Percentiles rank a stretch among this genome's conserved stretches.
phyloP scores from a whole-genome alignment of 495 filamentous ascomycete genomes.

The Penicillium cataractarum region DNA sequence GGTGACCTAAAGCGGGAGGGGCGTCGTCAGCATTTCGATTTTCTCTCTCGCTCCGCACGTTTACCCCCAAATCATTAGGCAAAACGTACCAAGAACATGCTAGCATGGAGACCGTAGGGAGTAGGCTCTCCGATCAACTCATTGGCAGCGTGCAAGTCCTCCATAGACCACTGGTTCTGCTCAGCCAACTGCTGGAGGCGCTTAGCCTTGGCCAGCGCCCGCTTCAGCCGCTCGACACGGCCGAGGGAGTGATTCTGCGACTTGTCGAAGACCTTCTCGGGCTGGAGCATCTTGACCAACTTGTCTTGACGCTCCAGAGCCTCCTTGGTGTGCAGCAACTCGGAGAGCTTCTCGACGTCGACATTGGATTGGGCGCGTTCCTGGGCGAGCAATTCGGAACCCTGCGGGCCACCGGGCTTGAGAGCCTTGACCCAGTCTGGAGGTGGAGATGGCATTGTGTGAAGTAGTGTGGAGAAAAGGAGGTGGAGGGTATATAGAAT shows the following conservation, averaged over 20 bases:
- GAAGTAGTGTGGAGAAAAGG: neutral
- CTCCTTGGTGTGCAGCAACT: slow-evolving; percentile 63
- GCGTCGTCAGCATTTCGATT: slow-evolving; percentile 9
- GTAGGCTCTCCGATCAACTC: slow-evolving; percentile 66
- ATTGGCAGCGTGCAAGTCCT: slow-evolving; percentile 62
- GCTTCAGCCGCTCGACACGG: slow-evolving; percentile 64
- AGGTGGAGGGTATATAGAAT: slow-evolving; percentile 3
- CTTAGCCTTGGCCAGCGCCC: slow-evolving; percentile 64
- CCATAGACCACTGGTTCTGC: slow-evolving; percentile 62
- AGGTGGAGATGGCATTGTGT: slow-evolving; percentile 43
- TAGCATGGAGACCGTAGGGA: slow-evolving; percentile 68
- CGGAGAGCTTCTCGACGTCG: slow-evolving; percentile 59
- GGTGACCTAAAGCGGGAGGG: slow-evolving; percentile 51
- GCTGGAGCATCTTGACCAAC: slow-evolving; percentile 57
- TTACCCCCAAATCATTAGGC: neutral
- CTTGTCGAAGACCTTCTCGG: slow-evolving; percentile 69
- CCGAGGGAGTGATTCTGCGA: slow-evolving; percentile 68
- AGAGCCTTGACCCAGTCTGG: slow-evolving; percentile 68
- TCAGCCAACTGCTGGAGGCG: slow-evolving; percentile 64
- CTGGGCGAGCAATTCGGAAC: slow-evolving; percentile 58
- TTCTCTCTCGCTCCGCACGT: neutral
- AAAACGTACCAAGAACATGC: slow-evolving; percentile 63
- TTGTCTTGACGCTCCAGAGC: slow-evolving; percentile 54
- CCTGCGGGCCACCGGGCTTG: slow-evolving; percentile 63
- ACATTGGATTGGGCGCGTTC: slow-evolving; percentile 65